phyloP scores from a whole-genome alignment of 306 rosid species.

The Carpinus fangiana region DNA sequence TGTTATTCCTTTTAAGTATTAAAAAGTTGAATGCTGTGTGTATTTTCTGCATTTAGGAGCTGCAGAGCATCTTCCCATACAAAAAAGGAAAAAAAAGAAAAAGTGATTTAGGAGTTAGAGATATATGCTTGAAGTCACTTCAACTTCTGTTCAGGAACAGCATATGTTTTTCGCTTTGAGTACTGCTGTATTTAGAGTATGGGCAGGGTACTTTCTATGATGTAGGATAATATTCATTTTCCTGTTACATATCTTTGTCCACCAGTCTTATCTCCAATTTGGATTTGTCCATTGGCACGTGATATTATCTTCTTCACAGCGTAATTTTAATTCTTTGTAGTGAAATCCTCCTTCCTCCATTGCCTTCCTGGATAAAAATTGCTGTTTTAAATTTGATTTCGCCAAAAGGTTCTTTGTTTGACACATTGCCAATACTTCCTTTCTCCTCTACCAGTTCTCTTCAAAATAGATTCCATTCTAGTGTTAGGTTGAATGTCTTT shows the following conservation, averaged over 20 bases:
- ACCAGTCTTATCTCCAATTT: neutral
- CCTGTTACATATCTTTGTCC: neutral
- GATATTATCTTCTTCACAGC: neutral
- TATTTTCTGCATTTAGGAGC: neutral
- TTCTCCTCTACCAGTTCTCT: neutral
- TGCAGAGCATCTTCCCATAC: neutral
- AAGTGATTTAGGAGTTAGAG: neutral
- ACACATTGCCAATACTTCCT: neutral
- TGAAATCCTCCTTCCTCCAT: neutral
- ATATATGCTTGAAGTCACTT: neutral
- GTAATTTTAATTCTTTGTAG: neutral
- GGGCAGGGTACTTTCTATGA: neutral
- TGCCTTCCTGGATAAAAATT: neutral
- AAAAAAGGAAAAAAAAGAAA: too few relatives aligned
- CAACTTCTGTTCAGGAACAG: neutral
- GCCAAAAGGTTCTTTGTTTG: neutral
- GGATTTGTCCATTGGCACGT: neutral
- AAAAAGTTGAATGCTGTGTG: neutral
- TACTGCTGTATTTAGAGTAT: neutral
- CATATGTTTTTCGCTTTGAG: neutral
- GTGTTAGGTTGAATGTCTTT: neutral
- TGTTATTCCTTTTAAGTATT: neutral
- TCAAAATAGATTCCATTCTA: neutral
- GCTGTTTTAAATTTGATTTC: neutral
- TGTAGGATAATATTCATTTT: neutral